A percentile compares a stretch with the other conserved stretches of the same genome.
phyloP scores from a whole-genome alignment of 192 early-diverging fungal species.

The Thamnidium elegans region DNA sequence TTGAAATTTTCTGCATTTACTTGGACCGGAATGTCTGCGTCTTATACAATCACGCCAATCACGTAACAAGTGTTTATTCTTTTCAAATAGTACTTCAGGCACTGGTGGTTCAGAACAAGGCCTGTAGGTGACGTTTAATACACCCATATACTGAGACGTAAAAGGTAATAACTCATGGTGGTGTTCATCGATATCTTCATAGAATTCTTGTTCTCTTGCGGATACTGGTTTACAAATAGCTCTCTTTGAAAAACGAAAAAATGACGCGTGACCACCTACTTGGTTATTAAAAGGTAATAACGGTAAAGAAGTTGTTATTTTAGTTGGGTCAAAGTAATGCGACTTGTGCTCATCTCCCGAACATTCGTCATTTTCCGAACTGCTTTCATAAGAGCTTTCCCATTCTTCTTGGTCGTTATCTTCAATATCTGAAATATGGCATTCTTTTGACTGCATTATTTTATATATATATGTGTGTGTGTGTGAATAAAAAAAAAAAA shows the following conservation, averaged over 20 bases:
- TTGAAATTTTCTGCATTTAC: slow-evolving; percentile 38
- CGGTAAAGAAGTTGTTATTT: slow-evolving; percentile 49
- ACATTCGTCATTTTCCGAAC: slow-evolving; percentile 6
- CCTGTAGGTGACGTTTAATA: slow-evolving; percentile 89
- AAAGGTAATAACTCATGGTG: slow-evolving; percentile 84
- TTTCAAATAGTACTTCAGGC: slow-evolving; percentile 84
- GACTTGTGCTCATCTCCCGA: slow-evolving; percentile 2
- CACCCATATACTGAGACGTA: slow-evolving; percentile 91
- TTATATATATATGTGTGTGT: neutral
- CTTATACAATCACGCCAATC: slow-evolving; percentile 44
- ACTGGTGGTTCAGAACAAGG: neutral
- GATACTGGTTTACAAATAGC: slow-evolving; percentile 95
- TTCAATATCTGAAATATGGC: slow-evolving; percentile 16
- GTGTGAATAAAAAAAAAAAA: neutral
- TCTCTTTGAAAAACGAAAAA: slow-evolving; percentile 92
- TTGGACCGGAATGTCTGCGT: slow-evolving; percentile 14
- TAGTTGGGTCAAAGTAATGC: slow-evolving; percentile 30
- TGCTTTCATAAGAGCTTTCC: neutral
- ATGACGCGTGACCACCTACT: slow-evolving; percentile 93
- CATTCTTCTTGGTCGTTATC: slow-evolving; percentile 8
- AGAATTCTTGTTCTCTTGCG: slow-evolving; percentile 78
- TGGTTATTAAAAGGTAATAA: slow-evolving; percentile 77
- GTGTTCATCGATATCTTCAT: slow-evolving; percentile 77
- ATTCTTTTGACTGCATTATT: slow-evolving; percentile 1
- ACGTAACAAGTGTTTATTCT: slow-evolving; percentile 86